Percentiles rank a stretch among this genome's conserved stretches.
Conservation (phyloP, 2,329 filamentous ascomycete genomes). For the Teratosphaeriaceae sp. region DNA sequence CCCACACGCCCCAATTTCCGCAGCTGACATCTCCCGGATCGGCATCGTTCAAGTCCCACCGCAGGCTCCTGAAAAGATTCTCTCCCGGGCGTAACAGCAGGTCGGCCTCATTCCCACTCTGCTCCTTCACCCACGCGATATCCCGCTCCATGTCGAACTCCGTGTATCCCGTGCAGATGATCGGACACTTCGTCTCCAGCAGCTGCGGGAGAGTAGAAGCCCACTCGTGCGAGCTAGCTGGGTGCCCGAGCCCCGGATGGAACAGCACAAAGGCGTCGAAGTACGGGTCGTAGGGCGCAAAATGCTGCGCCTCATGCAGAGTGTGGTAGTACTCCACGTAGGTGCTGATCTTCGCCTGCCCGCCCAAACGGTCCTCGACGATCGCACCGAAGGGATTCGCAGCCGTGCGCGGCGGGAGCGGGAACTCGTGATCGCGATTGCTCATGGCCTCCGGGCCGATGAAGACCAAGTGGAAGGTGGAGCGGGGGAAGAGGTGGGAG, state of each 20-base stretch:
- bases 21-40: constrained; percentile 92
- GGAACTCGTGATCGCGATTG: constrained; percentile 88
- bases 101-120: constrained; percentile 84
- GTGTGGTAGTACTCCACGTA: constrained; percentile 99
- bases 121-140: constrained; percentile 80
- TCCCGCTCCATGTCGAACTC: constrained; percentile 92
- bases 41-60: constrained; percentile 95
- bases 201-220: constrained; percentile 80
- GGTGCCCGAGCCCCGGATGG: constrained; percentile 92
- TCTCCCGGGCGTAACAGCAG: constrained; percentile 86
- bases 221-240: constrained; percentile 91
- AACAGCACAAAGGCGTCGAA: constrained; percentile 97
- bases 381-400: constrained; percentile 90
- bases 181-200: constrained; percentile 90
- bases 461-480: constrained; percentile 86
- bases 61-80: constrained; percentile 85
- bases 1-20: constrained; percentile 97
- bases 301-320: constrained; percentile 82
- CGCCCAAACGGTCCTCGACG: constrained; percentile 82
- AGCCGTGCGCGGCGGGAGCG: constrained; percentile 76
- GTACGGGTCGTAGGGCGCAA: constrained; percentile 93
- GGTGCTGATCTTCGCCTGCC: constrained; percentile 91
- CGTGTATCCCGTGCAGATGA: constrained; percentile 93
- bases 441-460: constrained; percentile 95
- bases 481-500: constrained; percentile 86